Evolutionary conservation across 1,284 basidiomycete genomes (phyloP).

Genomic region (Malassezia caprae): DNA sequence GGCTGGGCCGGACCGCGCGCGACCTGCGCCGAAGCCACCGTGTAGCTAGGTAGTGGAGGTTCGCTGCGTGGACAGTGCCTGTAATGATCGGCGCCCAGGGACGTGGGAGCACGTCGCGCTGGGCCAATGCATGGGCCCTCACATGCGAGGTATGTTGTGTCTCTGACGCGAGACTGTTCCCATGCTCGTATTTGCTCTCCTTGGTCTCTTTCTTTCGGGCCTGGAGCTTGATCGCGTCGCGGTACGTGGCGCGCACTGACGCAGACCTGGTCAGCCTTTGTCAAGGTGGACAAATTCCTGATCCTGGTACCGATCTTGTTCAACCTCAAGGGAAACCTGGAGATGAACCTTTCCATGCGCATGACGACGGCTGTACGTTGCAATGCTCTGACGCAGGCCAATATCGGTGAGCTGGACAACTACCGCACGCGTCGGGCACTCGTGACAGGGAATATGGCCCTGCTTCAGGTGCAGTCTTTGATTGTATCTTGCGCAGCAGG

Average conservation of each 20-base stretch:
- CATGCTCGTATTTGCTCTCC: slow-evolving; percentile 6
- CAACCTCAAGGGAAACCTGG: slow-evolving; percentile 91
- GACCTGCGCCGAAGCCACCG: neutral
- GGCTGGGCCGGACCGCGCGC: neutral
- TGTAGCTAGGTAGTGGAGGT: neutral
- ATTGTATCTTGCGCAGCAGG: slow-evolving; percentile 80
- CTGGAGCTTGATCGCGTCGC: slow-evolving; percentile 8
- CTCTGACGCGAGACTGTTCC: slow-evolving; percentile 2
- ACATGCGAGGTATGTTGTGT: neutral
- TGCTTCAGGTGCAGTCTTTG: slow-evolving; percentile 86
- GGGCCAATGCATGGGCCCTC: neutral
- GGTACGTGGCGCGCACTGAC: neutral
- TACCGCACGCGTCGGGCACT: slow-evolving; percentile 59
- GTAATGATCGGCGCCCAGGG: neutral
- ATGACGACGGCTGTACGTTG: slow-evolving; percentile 50
- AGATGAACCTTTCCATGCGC: slow-evolving; percentile 65
- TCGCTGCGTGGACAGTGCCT: neutral
- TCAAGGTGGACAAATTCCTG: slow-evolving; percentile 77
- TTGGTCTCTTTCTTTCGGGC: slow-evolving; percentile 12
- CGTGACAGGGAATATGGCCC: slow-evolving; percentile 69
- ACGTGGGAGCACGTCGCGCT: neutral
- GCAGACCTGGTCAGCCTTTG: slow-evolving; percentile 68
- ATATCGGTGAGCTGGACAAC: slow-evolving; percentile 79
- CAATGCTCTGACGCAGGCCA: slow-evolving; percentile 42
- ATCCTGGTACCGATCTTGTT: slow-evolving; percentile 89